phyloP scores from a whole-genome alignment of 176 grass and related monocot species.

The Oropetium thomaeum region DNA sequence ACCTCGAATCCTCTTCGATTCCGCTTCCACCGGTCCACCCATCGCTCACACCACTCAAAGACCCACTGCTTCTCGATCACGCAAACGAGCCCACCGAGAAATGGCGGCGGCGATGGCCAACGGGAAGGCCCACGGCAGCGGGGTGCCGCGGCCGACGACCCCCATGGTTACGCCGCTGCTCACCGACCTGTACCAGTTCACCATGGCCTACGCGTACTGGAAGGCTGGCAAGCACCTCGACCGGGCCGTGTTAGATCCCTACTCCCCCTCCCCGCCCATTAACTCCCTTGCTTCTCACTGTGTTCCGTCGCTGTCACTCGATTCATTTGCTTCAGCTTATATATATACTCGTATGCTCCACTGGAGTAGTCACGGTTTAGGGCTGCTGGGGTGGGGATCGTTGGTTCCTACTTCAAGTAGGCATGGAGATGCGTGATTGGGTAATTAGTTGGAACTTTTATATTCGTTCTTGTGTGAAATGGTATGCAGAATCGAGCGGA shows the following conservation, averaged over 20 bases:
- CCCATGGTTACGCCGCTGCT: constrained; percentile 94
- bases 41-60: not conserved
- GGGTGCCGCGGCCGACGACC: constrained; percentile 60
- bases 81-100: not conserved
- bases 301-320: not conserved
- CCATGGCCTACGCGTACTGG: constrained; percentile 99
- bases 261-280: no score
- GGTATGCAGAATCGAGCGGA: not conserved
- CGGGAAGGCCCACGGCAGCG: constrained; percentile 16
- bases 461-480: not conserved
- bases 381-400: not conserved
- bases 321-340: not conserved
- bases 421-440: not conserved
- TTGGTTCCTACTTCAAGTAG: not conserved
- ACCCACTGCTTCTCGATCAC: not conserved
- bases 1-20: not conserved
- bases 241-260: constrained; percentile 67
- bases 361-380: not conserved
- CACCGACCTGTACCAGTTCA: constrained; percentile 98
- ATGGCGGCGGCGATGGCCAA: constrained; percentile 40
- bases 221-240: constrained; percentile 95
- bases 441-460: not conserved
- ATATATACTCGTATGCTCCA: not conserved
- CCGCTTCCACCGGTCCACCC: not conserved
- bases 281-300: not conserved